Base-by-base conservation (phyloP, 495 filamentous ascomycete species). In the Neurospora sp. region DNA sequence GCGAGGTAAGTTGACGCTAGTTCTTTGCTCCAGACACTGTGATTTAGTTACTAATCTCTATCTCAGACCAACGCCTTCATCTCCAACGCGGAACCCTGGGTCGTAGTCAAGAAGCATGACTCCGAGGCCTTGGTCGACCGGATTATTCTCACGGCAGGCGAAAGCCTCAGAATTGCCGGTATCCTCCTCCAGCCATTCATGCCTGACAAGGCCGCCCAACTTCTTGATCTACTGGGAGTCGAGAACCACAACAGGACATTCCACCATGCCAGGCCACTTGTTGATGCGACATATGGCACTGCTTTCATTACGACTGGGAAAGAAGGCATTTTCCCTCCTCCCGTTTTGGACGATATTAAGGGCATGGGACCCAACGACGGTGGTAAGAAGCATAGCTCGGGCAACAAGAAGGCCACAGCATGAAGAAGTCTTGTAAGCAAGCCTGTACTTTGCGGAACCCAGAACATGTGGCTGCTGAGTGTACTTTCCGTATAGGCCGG, bases 141-240 rank as follows among this genome's bases (percentile, higher is more conserved):
- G 72, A 84, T 86, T 48, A 82, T 99, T 53, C 97, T 88, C 78
- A 84, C 92, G 41, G 84, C 86, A 70, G 88, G 89, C 2, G 96
- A 99, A 79, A 87, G 90, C n/a, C 78, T 98, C 53, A 90, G 96
- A 27, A 87, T 98, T 41, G 81, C 83, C 4, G 93, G 90, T 9
- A 97, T 98, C 71, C 82, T 98, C 42, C 83, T 99, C 39, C 95
- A 97, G 80, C 94, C 96, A 4, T 94, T 91, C 77, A 94, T 98
- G 86, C 96, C 96, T 4, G 84, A 81, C n/a, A 97, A 95, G 80
- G 86, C 92, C 65, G 79, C 82, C 41, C 84, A 90, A 75, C 77
- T 98, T 65, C 86, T 98, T 12, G 92, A 97, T 77, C 86, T 87
- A 76, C 83, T 99, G 4, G 90, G 91, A 10, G 94, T 98, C 20